phyloP scores from a whole-genome alignment of 2,329 filamentous ascomycete genomes.

The Colletotrichum eleusines region DNA sequence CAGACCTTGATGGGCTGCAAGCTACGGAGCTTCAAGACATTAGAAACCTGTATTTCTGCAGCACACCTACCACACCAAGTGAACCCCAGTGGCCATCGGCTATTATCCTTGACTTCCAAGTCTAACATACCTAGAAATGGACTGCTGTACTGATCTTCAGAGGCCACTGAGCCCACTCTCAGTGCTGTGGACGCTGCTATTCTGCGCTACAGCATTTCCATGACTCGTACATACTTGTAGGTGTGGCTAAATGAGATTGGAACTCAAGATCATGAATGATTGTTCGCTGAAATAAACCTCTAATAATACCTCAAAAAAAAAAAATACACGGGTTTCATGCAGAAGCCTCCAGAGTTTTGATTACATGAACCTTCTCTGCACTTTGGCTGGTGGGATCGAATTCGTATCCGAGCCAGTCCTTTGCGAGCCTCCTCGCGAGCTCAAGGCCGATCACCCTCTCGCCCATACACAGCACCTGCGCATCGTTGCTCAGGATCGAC shows the following conservation, averaged over 20 bases:
- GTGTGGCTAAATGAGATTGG: background rate
- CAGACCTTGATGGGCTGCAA: background rate
- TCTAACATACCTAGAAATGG: background rate
- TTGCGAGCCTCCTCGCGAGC: slow-evolving; percentile 79
- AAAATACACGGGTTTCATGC: slow-evolving; percentile 40
- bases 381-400: slow-evolving; percentile 73
- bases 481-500: slow-evolving; percentile 84
- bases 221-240: background rate
- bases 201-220: background rate
- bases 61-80: background rate
- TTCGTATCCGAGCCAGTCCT: slow-evolving; percentile 86
- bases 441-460: slow-evolving; percentile 87
- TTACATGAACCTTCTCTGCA: slow-evolving; percentile 60
- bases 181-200: background rate
- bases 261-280: background rate
- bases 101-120: background rate
- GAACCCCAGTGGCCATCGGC: background rate
- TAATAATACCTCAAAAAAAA: background rate
- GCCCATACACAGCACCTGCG: slow-evolving; percentile 88
- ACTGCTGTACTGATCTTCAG: background rate
- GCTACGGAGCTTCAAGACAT: background rate
- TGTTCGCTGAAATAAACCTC: background rate
- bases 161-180: background rate
- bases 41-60: background rate
- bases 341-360: slow-evolving; percentile 52